These are phyloP conservation scores for Dentipellis sp. DNA, from an alignment of 768 basidiomycete genomes.

Conservation along the genomic window DNA sequence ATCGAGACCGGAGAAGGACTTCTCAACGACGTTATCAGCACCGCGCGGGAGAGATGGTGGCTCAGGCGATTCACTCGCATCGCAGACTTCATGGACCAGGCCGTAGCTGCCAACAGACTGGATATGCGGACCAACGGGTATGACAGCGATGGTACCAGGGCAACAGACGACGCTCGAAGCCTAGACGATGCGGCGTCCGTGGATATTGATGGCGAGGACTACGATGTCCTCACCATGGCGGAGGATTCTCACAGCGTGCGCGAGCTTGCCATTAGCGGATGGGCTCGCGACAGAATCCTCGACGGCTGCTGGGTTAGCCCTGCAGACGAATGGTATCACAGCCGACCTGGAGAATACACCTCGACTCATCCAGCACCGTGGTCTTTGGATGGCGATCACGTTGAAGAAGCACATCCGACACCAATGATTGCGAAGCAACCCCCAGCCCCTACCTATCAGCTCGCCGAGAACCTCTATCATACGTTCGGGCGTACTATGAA, in stretches of 20 bases:
- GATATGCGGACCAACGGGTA: slow-evolving; percentile 27
- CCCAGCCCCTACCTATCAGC: slow-evolving; percentile 47
- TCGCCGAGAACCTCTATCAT: slow-evolving; percentile 57
- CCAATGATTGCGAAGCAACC: slow-evolving; percentile 37
- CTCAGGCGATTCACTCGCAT: slow-evolving; percentile 55
- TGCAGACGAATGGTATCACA: slow-evolving; percentile 55
- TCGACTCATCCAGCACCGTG: slow-evolving; percentile 54
- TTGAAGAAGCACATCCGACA: slow-evolving; percentile 34
- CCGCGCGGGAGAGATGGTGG: slow-evolving; percentile 69
- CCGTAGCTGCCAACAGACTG: slow-evolving; percentile 44
- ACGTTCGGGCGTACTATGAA: slow-evolving; percentile 52
- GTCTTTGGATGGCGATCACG: slow-evolving; percentile 24
- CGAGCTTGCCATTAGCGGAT: slow-evolving; percentile 57
- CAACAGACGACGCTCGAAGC: slow-evolving; percentile 32
- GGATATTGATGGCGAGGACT: slow-evolving; percentile 15
- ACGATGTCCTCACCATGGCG: slow-evolving; percentile 27
- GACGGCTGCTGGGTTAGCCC: slow-evolving; percentile 74
- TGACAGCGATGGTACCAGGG: slow-evolving; percentile 21
- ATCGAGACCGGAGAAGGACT: slow-evolving; percentile 66
- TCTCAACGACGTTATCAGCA: slow-evolving; percentile 46
- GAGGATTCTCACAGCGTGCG: slow-evolving; percentile 38
- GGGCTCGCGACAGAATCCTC: slow-evolving; percentile 61
- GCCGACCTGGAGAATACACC: slow-evolving; percentile 18
- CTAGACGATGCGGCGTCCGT: slow-evolving; percentile 16
- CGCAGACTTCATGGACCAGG: slow-evolving; percentile 56